Conservation (phyloP, 2,329 filamentous ascomycete species). For the Penicillium sp. region DNA sequence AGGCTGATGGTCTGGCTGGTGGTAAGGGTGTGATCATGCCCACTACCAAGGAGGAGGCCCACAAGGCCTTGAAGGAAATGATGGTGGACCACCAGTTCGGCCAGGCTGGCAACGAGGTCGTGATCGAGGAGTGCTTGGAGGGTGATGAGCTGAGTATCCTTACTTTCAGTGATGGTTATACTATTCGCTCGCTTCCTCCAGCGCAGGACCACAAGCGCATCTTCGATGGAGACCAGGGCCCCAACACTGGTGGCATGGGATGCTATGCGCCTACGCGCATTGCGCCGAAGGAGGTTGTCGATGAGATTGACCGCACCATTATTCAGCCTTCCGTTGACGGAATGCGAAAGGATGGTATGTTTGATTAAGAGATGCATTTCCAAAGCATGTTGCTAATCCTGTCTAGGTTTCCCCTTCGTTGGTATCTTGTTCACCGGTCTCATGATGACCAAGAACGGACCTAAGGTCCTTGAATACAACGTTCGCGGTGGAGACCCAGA, state of each 20-base stretch:
- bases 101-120: slow-evolving; percentile 80
- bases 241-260: slow-evolving; percentile 97
- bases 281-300: slow-evolving; percentile 71
- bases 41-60: slow-evolving; percentile 75
- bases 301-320: slow-evolving; percentile 74
- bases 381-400: slow-evolving; percentile 47
- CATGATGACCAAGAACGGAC: slow-evolving; percentile 81
- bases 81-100: slow-evolving; percentile 90
- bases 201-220: slow-evolving; percentile 97
- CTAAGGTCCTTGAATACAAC: slow-evolving; percentile 88
- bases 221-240: slow-evolving; percentile 82
- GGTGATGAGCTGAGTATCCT: slow-evolving; percentile 92
- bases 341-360: slow-evolving; percentile 73
- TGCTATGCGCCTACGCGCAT: slow-evolving; percentile 91
- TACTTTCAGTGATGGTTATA: slow-evolving; percentile 86
- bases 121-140: slow-evolving; percentile 90
- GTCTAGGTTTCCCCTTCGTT: slow-evolving; percentile 43
- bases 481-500: slow-evolving; percentile 91
- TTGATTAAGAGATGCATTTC: slow-evolving; percentile 71
- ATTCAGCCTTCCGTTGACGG: slow-evolving; percentile 87
- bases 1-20: slow-evolving; percentile 85
- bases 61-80: slow-evolving; percentile 77
- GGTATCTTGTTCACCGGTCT: slow-evolving; percentile 61
- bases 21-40: slow-evolving; percentile 96
- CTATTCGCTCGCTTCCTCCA: slow-evolving; percentile 77